Conservation (phyloP, 2,329 filamentous ascomycete species). For the Colletotrichum sp. region DNA sequence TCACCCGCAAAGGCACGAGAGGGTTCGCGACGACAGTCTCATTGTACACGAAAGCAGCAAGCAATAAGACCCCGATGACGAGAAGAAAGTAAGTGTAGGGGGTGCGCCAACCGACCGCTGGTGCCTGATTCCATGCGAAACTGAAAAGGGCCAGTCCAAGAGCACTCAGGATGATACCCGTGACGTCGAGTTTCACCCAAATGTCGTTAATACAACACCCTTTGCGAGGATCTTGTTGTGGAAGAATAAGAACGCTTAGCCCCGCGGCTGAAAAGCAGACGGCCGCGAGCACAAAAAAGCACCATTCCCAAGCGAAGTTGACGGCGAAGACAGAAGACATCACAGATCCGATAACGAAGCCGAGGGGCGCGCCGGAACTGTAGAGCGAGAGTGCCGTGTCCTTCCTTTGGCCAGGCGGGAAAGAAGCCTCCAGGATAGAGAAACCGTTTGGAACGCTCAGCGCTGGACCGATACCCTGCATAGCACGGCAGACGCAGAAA, state of each 20-base stretch:
- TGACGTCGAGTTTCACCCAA: constrained; percentile 28
- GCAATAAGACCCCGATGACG: constrained; percentile 34
- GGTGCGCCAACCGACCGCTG: constrained; percentile 46
- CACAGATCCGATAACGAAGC: constrained; percentile 31
- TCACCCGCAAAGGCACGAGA: constrained; percentile 59
- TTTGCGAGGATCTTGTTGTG: neutral
- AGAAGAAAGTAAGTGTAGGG: constrained; percentile 46
- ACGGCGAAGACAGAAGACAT: constrained; percentile 31
- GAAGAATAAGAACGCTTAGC: constrained; percentile 16
- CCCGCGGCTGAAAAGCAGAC: neutral
- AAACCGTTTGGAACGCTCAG: constrained; percentile 61
- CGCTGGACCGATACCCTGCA: constrained; percentile 60
- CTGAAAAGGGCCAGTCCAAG: constrained; percentile 51
- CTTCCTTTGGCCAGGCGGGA: constrained; percentile 42
- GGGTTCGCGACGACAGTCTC: constrained; percentile 49
- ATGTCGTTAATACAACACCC: constrained; percentile 25
- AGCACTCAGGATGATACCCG: constrained; percentile 43
- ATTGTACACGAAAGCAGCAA: constrained; percentile 33
- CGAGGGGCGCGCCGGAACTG: constrained; percentile 36
- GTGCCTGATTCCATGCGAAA: constrained; percentile 54
- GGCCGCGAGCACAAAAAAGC: neutral
- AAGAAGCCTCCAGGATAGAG: constrained; percentile 58
- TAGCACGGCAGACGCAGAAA: constrained; percentile 51
- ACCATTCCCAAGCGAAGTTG: neutral
- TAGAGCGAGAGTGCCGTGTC: constrained; percentile 39